Base-by-base conservation (phyloP, 2,329 filamentous ascomycete genomes). In the Elsinoe australis region DNA sequence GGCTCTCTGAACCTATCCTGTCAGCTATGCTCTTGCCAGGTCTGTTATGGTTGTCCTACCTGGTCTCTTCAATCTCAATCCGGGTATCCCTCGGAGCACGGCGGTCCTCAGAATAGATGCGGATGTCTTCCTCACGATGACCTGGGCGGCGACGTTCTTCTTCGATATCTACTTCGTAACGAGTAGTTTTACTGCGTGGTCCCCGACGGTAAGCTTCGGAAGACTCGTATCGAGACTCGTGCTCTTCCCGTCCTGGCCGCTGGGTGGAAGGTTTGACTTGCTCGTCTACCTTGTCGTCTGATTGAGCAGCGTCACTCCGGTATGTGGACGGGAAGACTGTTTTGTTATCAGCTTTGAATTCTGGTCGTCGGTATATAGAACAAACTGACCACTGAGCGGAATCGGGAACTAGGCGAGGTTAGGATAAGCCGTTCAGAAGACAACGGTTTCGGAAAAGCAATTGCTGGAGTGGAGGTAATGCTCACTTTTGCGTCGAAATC, bases 191-290 rank as follows among this genome's bases (percentile, higher is more conserved):
- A 6, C 32, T 15, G 72, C 76, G 76, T 68, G 74, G 78, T 60
- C 79, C 71, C 70, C 77, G 74, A 64, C 74, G 76, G 62, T 79
- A 80, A 68, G 77, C 63, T 61, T 61, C 61, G 51, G 57, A 71
- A 66, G 71, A 72, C 64, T 75, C 72, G 75, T 78, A 74, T 74
- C 80, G 82, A 84, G 83, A 87, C 78, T 82, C 75, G 78, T 85
- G 80, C 87, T 85, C 87, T 89, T 94, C 88, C 88, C 87, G 89
- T 94, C 89, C 89, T 85, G 86, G 83, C 83, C 82, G 81, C 75
- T 69, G 74, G 74, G 76, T 75, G 73, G 80, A 75, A 72, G 87
- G 78, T 66, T 83, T 82, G 75, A 87, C 80, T 74, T 90, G 82
- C 75, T 86, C 80, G 81, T 95, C 87, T 82, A 90, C 82, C 81